A percentile compares a stretch with the other conserved stretches of the same genome.
Conservation (phyloP, 2,329 filamentous ascomycete genomes). For the Podosphaera fusca region DNA sequence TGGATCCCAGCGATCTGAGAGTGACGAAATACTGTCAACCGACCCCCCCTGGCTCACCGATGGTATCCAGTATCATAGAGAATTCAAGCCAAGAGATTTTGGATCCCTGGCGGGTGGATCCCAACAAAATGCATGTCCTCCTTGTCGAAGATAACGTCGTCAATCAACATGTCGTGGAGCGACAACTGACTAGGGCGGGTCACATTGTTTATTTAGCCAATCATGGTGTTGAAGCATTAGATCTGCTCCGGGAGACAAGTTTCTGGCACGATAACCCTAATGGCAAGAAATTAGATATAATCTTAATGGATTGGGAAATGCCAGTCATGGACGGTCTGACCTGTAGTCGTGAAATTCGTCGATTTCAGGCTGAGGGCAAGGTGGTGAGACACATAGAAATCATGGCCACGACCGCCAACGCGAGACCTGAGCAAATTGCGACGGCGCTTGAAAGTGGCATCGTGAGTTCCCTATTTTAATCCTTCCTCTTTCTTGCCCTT, state of each 20-base stretch:
- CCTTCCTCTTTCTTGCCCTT: background rate
- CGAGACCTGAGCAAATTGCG: slow-evolving; percentile 11
- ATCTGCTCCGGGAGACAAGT: slow-evolving; percentile 14
- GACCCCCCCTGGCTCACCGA: background rate
- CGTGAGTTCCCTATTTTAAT: slow-evolving; percentile 1
- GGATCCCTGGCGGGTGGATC: background rate
- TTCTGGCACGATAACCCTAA: slow-evolving; percentile 9
- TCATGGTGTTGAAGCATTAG: slow-evolving; percentile 32
- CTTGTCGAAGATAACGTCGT: slow-evolving; percentile 38
- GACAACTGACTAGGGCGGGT: slow-evolving; percentile 24
- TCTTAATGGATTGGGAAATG: slow-evolving; percentile 62
- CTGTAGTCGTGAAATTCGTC: slow-evolving; percentile 39
- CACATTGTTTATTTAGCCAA: slow-evolving; percentile 25
- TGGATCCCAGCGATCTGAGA: background rate
- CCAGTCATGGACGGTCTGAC: slow-evolving; percentile 48
- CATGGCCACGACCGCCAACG: slow-evolving; percentile 16
- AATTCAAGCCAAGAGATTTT: background rate
- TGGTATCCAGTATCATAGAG: background rate
- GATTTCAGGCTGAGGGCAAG: slow-evolving; percentile 28
- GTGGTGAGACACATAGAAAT: slow-evolving; percentile 22
- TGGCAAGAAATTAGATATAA: slow-evolving; percentile 27
- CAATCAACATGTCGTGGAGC: slow-evolving; percentile 31
- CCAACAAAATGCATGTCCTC: slow-evolving; percentile 18
- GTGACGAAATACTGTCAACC: slow-evolving; percentile 28
- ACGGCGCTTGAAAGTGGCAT: slow-evolving; percentile 10